Percentiles rank a stretch among this genome's conserved stretches.
Evolutionary conservation across 2,329 filamentous ascomycete genomes (phyloP).

Genomic region (Leptographium wingfieldii): DNA sequence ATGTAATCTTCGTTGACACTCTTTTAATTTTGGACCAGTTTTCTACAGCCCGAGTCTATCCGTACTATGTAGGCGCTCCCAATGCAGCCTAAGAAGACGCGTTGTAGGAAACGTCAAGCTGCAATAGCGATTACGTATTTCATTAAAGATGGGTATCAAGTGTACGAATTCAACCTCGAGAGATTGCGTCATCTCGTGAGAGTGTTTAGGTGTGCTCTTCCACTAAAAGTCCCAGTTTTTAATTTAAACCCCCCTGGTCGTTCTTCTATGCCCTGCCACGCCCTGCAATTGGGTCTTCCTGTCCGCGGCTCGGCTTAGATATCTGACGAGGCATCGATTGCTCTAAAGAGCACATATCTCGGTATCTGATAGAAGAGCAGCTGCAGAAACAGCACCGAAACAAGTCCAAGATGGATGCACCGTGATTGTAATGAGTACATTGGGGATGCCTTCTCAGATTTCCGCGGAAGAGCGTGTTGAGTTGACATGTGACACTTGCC

Average conservation of each 20-base stretch:
- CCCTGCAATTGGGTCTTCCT: slow-evolving; percentile 21
- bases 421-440: slow-evolving; percentile 21
- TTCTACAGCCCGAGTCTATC: too few species aligned
- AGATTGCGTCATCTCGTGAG: too few species aligned
- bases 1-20: too few species aligned
- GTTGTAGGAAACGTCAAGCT: too few species aligned
- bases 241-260: slow-evolving; percentile 18
- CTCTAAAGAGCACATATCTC: slow-evolving; percentile 22
- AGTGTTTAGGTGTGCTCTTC: too few species aligned
- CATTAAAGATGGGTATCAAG: too few species aligned
- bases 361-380: slow-evolving; percentile 21
- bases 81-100: too few species aligned
- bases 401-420: slow-evolving; percentile 18
- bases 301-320: slow-evolving; percentile 16
- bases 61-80: too few species aligned
- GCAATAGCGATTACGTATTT: too few species aligned
- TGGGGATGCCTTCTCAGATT: slow-evolving; percentile 19
- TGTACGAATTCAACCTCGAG: too few species aligned
- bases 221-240: too few species aligned
- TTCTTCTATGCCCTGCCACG: slow-evolving; percentile 18
- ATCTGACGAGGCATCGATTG: slow-evolving; percentile 18
- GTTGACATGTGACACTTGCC: slow-evolving; percentile 16
- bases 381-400: slow-evolving; percentile 22
- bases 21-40: too few species aligned
- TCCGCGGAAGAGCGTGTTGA: slow-evolving; percentile 16